A percentile compares a stretch with the other conserved stretches of the same genome.
These are phyloP conservation scores for Russula brevipes DNA, from an alignment of 768 basidiomycete genomes.

Conservation along the genomic window DNA sequence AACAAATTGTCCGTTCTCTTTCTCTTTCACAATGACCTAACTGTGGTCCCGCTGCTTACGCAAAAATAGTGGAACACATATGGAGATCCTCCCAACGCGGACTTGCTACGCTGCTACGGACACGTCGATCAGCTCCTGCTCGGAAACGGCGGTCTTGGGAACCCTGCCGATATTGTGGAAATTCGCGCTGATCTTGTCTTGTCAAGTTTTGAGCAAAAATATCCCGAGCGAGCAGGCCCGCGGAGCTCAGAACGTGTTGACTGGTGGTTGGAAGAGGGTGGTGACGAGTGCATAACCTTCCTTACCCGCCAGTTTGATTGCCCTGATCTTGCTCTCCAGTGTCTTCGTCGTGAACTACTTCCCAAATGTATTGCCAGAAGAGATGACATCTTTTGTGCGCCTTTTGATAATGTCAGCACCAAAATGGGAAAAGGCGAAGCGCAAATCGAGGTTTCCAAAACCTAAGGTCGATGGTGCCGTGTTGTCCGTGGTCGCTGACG, in stretches of 20 bases:
- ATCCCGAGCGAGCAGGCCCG: slow-evolving; percentile 16
- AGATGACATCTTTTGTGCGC: slow-evolving; percentile 58
- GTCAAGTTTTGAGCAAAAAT: slow-evolving; percentile 32
- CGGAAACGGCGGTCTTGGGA: slow-evolving; percentile 48
- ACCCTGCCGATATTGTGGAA: slow-evolving; percentile 78
- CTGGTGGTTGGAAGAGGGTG: slow-evolving; percentile 89
- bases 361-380: slow-evolving; percentile 47
- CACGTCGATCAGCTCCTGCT: slow-evolving; percentile 76
- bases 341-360: slow-evolving; percentile 52
- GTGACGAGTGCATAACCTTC: slow-evolving; percentile 67
- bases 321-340: slow-evolving; percentile 33
- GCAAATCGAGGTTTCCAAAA: slow-evolving; percentile 71
- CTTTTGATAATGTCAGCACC: slow-evolving; percentile 51
- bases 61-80: slow-evolving; percentile 85
- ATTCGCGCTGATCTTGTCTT: slow-evolving; percentile 68
- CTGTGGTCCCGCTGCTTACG: background rate
- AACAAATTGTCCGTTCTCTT: slow-evolving; percentile 72
- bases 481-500: slow-evolving; percentile 43
- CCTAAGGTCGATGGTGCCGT: slow-evolving; percentile 50
- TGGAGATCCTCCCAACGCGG: slow-evolving; percentile 86
- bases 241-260: slow-evolving; percentile 61
- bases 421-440: slow-evolving; percentile 56
- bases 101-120: slow-evolving; percentile 90
- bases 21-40: slow-evolving; percentile 8
- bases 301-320: background rate